Percentiles rank a stretch among this genome's conserved stretches.
Conservation (phyloP, 768 basidiomycete species). For the Multifurca ochricompacta region DNA sequence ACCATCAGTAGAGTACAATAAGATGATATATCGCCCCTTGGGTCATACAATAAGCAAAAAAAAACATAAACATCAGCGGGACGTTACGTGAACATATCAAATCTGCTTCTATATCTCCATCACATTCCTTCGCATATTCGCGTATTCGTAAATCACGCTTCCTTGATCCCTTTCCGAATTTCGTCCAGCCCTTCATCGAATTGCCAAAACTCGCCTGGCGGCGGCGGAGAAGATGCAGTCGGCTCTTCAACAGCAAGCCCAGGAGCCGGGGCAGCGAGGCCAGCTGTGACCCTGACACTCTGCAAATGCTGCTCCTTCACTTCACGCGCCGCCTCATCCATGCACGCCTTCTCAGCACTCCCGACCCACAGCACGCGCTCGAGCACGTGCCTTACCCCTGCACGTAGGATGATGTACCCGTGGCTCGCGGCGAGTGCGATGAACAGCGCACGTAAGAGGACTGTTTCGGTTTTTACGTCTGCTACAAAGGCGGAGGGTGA, state of each 20-base stretch:
- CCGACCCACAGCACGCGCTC: conserved; percentile 74
- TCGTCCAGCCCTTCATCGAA: conserved; percentile 70
- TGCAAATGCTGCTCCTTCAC: conserved; percentile 39
- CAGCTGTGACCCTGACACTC: conserved; percentile 26
- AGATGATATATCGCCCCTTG: no score
- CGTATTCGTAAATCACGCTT: conserved; percentile 23
- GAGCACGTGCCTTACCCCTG: conserved; percentile 56
- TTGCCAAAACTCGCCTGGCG: conserved; percentile 47
- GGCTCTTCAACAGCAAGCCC: neutral
- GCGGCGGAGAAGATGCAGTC: neutral
- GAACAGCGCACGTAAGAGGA: conserved; percentile 29
- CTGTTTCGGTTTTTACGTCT: no score
- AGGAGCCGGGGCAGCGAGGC: conserved; percentile 14
- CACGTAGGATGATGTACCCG: conserved; percentile 64
- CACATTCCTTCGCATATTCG: neutral
- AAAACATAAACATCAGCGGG: neutral
- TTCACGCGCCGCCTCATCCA: conserved; percentile 47
- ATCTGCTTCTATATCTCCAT: neutral
- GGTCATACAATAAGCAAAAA: neutral
- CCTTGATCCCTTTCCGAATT: conserved; percentile 58
- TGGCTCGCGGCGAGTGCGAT: conserved; percentile 82
- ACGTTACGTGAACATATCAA: no score
- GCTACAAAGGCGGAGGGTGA: conserved; percentile 26
- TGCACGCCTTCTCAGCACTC: conserved; percentile 54
- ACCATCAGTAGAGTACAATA: no score